Conservation (phyloP, 768 basidiomycete genomes). For the Leucocoprinus leucothites region DNA sequence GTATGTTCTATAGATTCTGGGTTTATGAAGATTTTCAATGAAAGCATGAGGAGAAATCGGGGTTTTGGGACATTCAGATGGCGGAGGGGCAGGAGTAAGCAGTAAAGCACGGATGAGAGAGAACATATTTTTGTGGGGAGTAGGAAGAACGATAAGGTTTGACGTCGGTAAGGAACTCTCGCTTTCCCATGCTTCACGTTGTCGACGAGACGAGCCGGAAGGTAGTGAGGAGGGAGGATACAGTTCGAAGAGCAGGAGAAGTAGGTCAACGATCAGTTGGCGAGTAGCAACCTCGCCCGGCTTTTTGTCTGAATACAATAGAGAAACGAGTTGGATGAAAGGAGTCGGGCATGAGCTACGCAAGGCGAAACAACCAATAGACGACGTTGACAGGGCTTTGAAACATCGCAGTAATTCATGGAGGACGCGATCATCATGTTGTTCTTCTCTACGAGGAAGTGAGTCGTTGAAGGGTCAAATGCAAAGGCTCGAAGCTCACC, state of each 20-base stretch:
- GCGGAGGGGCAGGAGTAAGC: slow-evolving; percentile 45
- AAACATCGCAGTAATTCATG: slow-evolving; percentile 92
- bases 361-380: slow-evolving; percentile 86
- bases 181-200: slow-evolving; percentile 59
- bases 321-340: slow-evolving; percentile 75
- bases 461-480: not conserved
- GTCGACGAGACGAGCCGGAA: slow-evolving; percentile 34
- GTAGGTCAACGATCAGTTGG: slow-evolving; percentile 86
- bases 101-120: slow-evolving; percentile 73
- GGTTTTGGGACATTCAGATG: slow-evolving; percentile 27
- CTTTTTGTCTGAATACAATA: slow-evolving; percentile 97
- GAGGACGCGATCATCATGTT: slow-evolving; percentile 93
- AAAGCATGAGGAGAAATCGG: slow-evolving; percentile 67
- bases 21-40: slow-evolving; percentile 48
- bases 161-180: slow-evolving; percentile 34
- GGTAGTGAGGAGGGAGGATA: slow-evolving; percentile 75
- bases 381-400: slow-evolving; percentile 88
- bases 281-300: slow-evolving; percentile 91
- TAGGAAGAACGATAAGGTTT: slow-evolving; percentile 61
- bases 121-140: slow-evolving; percentile 70
- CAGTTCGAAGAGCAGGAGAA: slow-evolving; percentile 85
- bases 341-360: slow-evolving; percentile 88
- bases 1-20: slow-evolving; percentile 35
- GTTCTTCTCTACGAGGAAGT: slow-evolving; percentile 72
- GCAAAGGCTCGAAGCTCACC: slow-evolving; percentile 47